A percentile compares a stretch with the other conserved stretches of the same genome.
Evolutionary conservation across 2,329 filamentous ascomycete species (phyloP).

Genomic region (Diaporthe velutina): DNA sequence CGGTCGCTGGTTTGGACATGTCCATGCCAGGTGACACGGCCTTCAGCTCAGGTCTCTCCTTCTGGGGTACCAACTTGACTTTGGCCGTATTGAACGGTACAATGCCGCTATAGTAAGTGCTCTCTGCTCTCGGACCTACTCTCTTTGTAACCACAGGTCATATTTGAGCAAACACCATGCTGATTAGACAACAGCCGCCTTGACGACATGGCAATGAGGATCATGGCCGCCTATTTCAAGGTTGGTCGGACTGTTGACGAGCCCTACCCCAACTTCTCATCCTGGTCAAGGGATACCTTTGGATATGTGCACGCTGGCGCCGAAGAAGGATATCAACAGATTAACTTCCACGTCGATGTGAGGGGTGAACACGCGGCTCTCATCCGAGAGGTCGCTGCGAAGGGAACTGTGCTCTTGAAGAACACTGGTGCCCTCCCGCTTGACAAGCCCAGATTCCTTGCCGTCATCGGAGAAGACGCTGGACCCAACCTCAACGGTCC

Average conservation of each 20-base stretch:
- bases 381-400: constrained; percentile 82
- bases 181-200: constrained; percentile 63
- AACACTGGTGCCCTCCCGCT: constrained; percentile 83
- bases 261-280: constrained; percentile 82
- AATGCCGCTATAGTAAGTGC: constrained; percentile 75
- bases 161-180: not conserved
- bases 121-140: too few relatives aligned
- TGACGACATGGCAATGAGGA: constrained; percentile 93
- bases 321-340: constrained; percentile 71
- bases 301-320: constrained; percentile 76
- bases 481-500: constrained; percentile 80
- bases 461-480: constrained; percentile 86
- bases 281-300: constrained; percentile 85
- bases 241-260: constrained; percentile 67
- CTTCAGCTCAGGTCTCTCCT: constrained; percentile 80
- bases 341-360: constrained; percentile 90
- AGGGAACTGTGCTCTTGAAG: constrained; percentile 91
- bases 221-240: constrained; percentile 79
- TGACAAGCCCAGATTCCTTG: constrained; percentile 81
- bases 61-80: constrained; percentile 90
- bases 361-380: constrained; percentile 77
- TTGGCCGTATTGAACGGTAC: constrained; percentile 91
- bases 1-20: constrained; percentile 81
- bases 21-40: constrained; percentile 87
- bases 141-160: not conserved